These are phyloP conservation scores for Globisporangium okanoganense DNA, from an alignment of 352 stramenopile species.

Conservation along the genomic window DNA sequence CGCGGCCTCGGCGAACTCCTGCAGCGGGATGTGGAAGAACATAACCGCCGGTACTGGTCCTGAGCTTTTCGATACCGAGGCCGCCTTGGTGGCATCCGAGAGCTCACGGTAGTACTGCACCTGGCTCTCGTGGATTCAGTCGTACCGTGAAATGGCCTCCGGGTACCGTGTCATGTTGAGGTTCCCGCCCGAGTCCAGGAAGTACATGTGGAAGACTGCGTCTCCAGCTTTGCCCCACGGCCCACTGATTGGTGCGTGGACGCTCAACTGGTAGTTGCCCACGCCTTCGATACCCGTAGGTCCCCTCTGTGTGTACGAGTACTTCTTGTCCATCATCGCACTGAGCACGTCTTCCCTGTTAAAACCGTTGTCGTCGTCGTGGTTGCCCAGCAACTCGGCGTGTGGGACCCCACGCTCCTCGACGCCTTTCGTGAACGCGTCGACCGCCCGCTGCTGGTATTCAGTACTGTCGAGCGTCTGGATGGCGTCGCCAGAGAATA, in stretches of 20 bases:
- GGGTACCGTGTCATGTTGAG: slow-evolving; percentile 28
- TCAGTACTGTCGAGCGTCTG: slow-evolving; percentile 23
- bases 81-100: too few species aligned
- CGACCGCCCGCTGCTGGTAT: slow-evolving; percentile 30
- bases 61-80: too few species aligned
- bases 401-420: slow-evolving; percentile 44
- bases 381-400: slow-evolving; percentile 63
- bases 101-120: slow-evolving; percentile 40
- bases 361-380: slow-evolving; percentile 50
- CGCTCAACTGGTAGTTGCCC: slow-evolving; percentile 58
- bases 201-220: slow-evolving; percentile 67
- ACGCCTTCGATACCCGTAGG: slow-evolving; percentile 43
- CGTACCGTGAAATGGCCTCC: slow-evolving; percentile 25
- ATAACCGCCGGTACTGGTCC: slow-evolving; percentile 22
- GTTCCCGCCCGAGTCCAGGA: slow-evolving; percentile 47
- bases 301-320: slow-evolving; percentile 47
- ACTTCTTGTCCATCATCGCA: slow-evolving; percentile 27
- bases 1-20: neutral
- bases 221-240: slow-evolving; percentile 28
- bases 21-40: too few species aligned
- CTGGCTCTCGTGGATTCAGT: slow-evolving; percentile 48
- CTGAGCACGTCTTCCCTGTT: slow-evolving; percentile 34
- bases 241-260: slow-evolving; percentile 34
- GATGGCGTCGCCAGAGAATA: slow-evolving; percentile 63
- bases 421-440: too few species aligned